Base-by-base conservation (phyloP, 345 rosid genomes). In the Orychophragmus violaceus region DNA sequence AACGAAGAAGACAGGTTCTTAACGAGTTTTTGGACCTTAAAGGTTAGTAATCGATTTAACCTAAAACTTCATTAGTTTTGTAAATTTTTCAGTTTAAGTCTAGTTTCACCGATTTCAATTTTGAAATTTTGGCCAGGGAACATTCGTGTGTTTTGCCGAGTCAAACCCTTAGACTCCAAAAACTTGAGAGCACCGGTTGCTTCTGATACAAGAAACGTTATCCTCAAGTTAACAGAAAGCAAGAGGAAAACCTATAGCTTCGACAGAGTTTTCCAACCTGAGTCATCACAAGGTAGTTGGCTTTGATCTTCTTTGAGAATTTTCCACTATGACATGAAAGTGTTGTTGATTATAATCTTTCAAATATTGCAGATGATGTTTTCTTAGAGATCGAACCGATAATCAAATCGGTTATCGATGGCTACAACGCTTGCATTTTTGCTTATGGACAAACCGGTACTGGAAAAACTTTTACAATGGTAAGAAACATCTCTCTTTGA, bases 361-460 rank as follows among this genome's bases (percentile, higher is more conserved):
- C 25, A 63, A 61, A 45, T 46, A 59, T n/a, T 79, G 71, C 79
- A 90, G 97, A 82, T 80, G 84, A 78, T 63, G 88, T 90, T 33
- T 90, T 84, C 69, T 76, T 83, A n/a, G 90, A 90, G 70, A 84
- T 90, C 11, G 95, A 90, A 72, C 94, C 97, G 8, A 74, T 90
- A 22, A 78, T 85, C 59, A 90, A 84, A 71, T 87, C 95, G 2
- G 91, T 82, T 52, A 56, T 90, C 8, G 94, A 90, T 66, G 97
- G 97, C 32, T 87, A 85, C 74, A 89, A 89, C 67, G 96, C 94
- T 22, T 85, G 96, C 70, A 80, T 89, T 72, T 85, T 89, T 25
- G 94, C 96, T 0, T 84, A 85, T 17, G 94, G 96, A 39, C 96
- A 89, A 81, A 89, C 96, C 0, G 94, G 89, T 72, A 84, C 94